Evolutionary conservation across 1,139 yeast species (phyloP).

Genomic region (Magnusiomyces ingens): DNA sequence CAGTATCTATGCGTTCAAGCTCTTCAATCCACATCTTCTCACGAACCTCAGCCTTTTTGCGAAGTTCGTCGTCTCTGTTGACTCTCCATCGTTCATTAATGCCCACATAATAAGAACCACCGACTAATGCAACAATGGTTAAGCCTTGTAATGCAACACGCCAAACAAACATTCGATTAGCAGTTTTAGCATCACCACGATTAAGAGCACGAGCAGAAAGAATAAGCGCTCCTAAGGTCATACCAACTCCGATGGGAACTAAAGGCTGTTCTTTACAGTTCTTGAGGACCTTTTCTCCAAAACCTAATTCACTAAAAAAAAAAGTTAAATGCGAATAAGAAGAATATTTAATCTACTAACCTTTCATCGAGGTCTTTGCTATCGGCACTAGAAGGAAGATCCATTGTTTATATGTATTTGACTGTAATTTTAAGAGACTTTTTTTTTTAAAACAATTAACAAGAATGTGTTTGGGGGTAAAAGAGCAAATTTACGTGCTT

Average conservation of each 20-base stretch:
- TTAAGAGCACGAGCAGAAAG: slow-evolving; percentile 73
- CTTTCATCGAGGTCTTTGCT: no score
- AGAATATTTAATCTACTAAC: no score
- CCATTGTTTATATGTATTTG: no score
- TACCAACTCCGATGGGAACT: slow-evolving; percentile 69
- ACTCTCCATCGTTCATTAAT: slow-evolving; percentile 50
- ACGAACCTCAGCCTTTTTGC: slow-evolving; percentile 76
- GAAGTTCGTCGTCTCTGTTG: slow-evolving; percentile 53
- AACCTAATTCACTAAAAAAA: slow-evolving; percentile 10
- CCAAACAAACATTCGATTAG: slow-evolving; percentile 84
- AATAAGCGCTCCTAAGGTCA: slow-evolving; percentile 74
- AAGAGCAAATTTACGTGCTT: no score
- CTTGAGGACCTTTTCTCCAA: slow-evolving; percentile 27
- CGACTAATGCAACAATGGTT: slow-evolving; percentile 73
- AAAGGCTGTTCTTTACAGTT: slow-evolving; percentile 35
- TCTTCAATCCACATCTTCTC: slow-evolving; percentile 89
- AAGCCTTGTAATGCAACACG: slow-evolving; percentile 82
- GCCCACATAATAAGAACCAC: slow-evolving; percentile 60
- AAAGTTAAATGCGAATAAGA: no score
- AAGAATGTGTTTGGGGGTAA: no score
- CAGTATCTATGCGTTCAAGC: slow-evolving; percentile 74
- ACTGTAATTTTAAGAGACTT: no score
- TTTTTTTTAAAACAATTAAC: no score
- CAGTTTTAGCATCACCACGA: slow-evolving; percentile 63
- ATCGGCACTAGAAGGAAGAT: no score